A percentile compares a stretch with the other conserved stretches of the same genome.
phyloP scores from a whole-genome alignment of 2,329 filamentous ascomycete genomes.

The Aspergillus pseudoviridinutans region DNA sequence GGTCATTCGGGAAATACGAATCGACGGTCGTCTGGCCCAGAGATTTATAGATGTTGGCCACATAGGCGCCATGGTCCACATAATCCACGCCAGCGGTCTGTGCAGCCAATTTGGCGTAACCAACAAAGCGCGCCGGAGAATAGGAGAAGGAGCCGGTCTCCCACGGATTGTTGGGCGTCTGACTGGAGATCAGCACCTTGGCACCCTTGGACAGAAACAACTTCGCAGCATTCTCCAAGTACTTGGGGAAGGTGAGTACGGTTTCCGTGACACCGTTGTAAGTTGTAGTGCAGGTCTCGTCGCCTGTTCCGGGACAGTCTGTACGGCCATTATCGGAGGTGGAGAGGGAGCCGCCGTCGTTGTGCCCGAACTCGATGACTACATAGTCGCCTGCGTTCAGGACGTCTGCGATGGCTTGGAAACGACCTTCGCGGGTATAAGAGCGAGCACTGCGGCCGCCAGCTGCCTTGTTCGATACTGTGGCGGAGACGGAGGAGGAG shows the following conservation, averaged over 20 bases:
- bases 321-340: constrained; percentile 58
- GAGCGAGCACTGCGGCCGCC: constrained; percentile 64
- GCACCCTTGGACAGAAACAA: constrained; percentile 55
- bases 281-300: constrained; percentile 51
- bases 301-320: constrained; percentile 54
- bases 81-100: constrained; percentile 47
- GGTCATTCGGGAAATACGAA: constrained; percentile 55
- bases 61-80: constrained; percentile 59
- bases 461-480: constrained; percentile 61
- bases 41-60: constrained; percentile 50
- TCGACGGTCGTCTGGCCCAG: constrained; percentile 51
- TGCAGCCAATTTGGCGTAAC: constrained; percentile 50
- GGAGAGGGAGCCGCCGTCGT: constrained; percentile 59
- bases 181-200: constrained; percentile 55
- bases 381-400: constrained; percentile 61
- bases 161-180: constrained; percentile 62
- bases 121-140: constrained; percentile 51
- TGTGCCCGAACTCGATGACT: constrained; percentile 69
- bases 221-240: constrained; percentile 55
- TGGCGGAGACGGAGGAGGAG: constrained; percentile 46
- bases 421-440: constrained; percentile 63
- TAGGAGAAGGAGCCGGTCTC: constrained; percentile 53
- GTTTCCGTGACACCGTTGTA: constrained; percentile 52
- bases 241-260: constrained; percentile 59
- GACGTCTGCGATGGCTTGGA: constrained; percentile 52